Base-by-base conservation (phyloP, 2,329 filamentous ascomycete species). In the Phialemonium atrogriseum region DNA sequence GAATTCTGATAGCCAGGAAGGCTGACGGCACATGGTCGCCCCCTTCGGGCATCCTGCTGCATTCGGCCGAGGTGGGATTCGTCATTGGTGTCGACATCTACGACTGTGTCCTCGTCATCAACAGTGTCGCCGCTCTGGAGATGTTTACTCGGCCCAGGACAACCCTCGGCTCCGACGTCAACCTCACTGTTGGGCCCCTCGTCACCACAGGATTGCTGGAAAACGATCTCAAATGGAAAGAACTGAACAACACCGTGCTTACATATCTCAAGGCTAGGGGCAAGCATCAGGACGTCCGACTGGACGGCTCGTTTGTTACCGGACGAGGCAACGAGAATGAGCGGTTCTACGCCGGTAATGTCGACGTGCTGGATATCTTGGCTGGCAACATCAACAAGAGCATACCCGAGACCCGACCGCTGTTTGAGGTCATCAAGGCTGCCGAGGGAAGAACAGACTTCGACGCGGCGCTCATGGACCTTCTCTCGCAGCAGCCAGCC, bases 81-180 rank as follows among this genome's bases (percentile, higher is more conserved):
- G 73, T 94, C 32, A 80, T 88, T 5, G 89, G 88, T 3, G 82
- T 94, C 24, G 89, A 96, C 52, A 87, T 95, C 19, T 96, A 95
- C 64, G 89, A 96, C 55, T 94, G 88, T 50, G 83, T 96, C 10
- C 72, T 95, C 7, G 83, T 95, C 21, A 88, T 95, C 51, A 95
- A 94, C 60, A 87, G 83, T 26, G 76, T 84, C 27, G 73, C 84
- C 35, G 86, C 87, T 6, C 64, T 96, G 27, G 83, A 94, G 43
- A 77, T 83, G 1, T 93, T 95, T 51, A 86, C 84, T 21, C 80
- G 78, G 36, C 64, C 89, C 4, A 74, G 81, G 32, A 77, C 86
- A 34, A 91, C 84, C 0, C 63, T 96, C 3, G 88, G 88, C 5
- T 79, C 82, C 27, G 86, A 94, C 52, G 71, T 94, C 32, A 80